These are phyloP conservation scores for Globisporangium cylindrosporum DNA, from an alignment of 352 stramenopile species.

Conservation along the genomic window DNA sequence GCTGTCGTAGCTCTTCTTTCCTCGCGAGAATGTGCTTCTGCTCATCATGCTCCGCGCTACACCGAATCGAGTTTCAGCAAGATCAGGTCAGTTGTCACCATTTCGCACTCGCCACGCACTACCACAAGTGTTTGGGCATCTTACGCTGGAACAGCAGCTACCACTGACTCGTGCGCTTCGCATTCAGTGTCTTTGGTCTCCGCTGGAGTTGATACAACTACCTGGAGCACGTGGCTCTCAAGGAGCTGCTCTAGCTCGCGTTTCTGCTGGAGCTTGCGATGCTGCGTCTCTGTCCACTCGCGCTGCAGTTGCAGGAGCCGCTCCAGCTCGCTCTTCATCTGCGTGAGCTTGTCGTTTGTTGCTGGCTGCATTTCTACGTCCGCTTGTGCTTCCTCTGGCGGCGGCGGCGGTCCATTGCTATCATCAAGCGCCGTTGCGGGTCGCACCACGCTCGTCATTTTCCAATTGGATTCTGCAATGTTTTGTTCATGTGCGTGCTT, in stretches of 20 bases:
- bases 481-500: neutral
- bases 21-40: constrained; percentile 5
- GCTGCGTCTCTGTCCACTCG: constrained; percentile 25
- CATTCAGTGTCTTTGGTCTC: neutral
- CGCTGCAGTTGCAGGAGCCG: constrained; percentile 20
- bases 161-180: neutral
- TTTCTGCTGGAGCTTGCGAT: constrained; percentile 24
- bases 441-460: constrained; percentile 11
- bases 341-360: constrained; percentile 1
- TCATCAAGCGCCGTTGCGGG: neutral
- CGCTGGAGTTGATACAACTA: neutral
- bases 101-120: neutral
- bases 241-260: constrained; percentile 12
- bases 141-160: neutral
- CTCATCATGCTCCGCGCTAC: neutral
- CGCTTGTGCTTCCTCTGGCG: neutral
- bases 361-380: neutral
- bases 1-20: constrained; percentile 38
- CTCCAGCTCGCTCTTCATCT: constrained; percentile 20
- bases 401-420: neutral
- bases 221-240: neutral
- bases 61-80: neutral
- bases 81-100: neutral
- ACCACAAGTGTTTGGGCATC: neutral
- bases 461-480: neutral